Evolutionary conservation across 208 protist genomes (phyloP).

Genomic region (Vickermania spadyakhi): DNA sequence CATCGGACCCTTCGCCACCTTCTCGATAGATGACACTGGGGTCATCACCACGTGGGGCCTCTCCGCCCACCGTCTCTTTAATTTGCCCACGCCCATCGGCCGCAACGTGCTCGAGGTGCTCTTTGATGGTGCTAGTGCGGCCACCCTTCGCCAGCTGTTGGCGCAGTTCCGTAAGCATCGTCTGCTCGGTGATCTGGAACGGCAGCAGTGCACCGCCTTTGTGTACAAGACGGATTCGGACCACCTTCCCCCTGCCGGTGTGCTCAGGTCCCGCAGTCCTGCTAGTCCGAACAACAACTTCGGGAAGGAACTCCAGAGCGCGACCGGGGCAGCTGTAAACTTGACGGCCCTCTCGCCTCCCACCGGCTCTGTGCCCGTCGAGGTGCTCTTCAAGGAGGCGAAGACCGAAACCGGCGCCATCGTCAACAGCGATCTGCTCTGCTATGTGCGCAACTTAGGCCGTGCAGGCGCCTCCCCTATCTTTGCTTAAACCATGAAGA

Average conservation of each 20-base stretch:
- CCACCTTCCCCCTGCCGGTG: constrained; percentile 65
- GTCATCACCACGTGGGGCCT: not conserved
- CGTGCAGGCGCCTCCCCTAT: not conserved
- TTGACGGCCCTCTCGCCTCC: constrained; percentile 93
- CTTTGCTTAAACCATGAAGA: no score
- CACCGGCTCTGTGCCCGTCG: constrained; percentile 75
- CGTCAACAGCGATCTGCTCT: constrained; percentile 24
- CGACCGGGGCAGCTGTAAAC: no score
- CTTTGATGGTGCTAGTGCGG: not conserved
- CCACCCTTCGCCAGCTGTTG: constrained; percentile 58
- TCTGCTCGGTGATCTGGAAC: constrained; percentile 82
- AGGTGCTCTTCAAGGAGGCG: constrained; percentile 83
- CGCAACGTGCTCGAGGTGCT: not conserved
- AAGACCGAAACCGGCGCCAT: constrained; percentile 16
- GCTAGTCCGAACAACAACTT: no score
- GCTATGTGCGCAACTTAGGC: constrained; percentile 90
- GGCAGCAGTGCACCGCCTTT: constrained; percentile 95
- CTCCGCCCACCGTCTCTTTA: not conserved
- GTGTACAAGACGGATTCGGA: constrained; percentile 89
- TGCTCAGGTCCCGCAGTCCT: no score
- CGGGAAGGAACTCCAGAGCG: no score
- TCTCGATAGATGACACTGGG: not conserved
- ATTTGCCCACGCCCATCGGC: not conserved
- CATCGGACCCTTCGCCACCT: not conserved
- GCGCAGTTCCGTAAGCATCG: constrained; percentile 79